Evolutionary conservation across 108 stramenopile species (phyloP).

Genomic region (Cylindrotheca closterium): DNA sequence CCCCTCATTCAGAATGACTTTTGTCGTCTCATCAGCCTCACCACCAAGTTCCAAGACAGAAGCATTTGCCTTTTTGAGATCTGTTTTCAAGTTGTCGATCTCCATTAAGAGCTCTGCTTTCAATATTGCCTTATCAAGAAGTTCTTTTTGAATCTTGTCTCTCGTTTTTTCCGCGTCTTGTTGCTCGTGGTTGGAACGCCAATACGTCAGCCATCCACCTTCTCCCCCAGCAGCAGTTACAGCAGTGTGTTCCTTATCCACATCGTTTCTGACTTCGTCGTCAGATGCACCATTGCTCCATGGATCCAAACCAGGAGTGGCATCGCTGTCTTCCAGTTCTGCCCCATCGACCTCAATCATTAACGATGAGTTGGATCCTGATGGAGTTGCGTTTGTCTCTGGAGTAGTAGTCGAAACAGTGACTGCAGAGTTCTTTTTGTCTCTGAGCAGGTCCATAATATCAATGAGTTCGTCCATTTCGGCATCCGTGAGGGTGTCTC

Average conservation of each 20-base stretch:
- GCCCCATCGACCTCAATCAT: neutral
- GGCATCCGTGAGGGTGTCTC: neutral
- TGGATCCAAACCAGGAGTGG: neutral
- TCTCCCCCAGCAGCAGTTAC: neutral
- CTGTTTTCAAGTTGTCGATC: neutral
- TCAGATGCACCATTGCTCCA: neutral
- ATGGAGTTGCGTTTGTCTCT: neutral
- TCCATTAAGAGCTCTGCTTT: neutral
- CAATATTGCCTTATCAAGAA: neutral
- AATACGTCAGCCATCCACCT: neutral
- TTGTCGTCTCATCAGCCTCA: neutral
- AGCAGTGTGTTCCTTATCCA: neutral
- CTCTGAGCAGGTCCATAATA: neutral
- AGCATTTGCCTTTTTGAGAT: neutral
- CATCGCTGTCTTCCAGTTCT: neutral
- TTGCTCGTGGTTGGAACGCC: neutral
- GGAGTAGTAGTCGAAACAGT: no score
- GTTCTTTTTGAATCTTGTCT: slow-evolving; percentile 1
- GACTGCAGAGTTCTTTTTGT: neutral
- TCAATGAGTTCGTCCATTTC: neutral
- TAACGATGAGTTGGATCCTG: neutral
- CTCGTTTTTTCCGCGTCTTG: neutral
- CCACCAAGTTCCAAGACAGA: neutral
- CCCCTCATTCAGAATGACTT: neutral
- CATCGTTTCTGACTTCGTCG: neutral